Base-by-base conservation (phyloP, 768 basidiomycete species). In the Pulveroboletus sp. region DNA sequence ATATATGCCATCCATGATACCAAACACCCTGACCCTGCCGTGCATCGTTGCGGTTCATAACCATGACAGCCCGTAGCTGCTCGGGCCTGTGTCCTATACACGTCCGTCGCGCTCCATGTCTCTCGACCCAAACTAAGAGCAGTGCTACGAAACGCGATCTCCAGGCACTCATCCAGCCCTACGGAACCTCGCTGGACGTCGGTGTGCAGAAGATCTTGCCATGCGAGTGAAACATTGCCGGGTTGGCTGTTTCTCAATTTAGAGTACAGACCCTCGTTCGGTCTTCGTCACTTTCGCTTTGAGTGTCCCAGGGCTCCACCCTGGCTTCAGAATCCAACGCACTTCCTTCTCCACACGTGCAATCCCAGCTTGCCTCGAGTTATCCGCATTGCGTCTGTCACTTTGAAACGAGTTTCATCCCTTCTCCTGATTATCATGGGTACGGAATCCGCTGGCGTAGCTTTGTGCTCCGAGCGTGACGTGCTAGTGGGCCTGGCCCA, bases 161-260 rank as follows among this genome's bases (percentile, higher is more conserved):
- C 27, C 38, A 32, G 10, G 18, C 5, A 26, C 27, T 42, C 38
- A 40, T n/a, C 30, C 27, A 15, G 11, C 41, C n/a, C 46, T 30
- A 35, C 10, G 7, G 27, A 37, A 28, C 18, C 6, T 40, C 9
- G 1, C n/a, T 27, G 21, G 36, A 38, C 35, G 17, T 38, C n/a
- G 33, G 3, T 12, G 14, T 21, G 9, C 8, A 21, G 27, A 43
- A 33, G 43, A 36, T 42, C 45, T n/a, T 10, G 17, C 43, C 61
- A 60, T 51, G 53, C 63, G 52, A 46, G 57, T 55, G 46, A 59
- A 65, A 57, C 60, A 55, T 63, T 64, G 55, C 14, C 32, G 18
- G 37, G 32, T 11, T 39, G 52, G 37, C 63, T 47, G 60, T 59
- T 41, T 14, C 43, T 62, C 59, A 43, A 52, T 46, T 60, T 18